Percentiles rank a stretch among this genome's conserved stretches.
Evolutionary conservation across 805 yeast species (phyloP).

Genomic region (Metschnikowia noctiluminum): DNA sequence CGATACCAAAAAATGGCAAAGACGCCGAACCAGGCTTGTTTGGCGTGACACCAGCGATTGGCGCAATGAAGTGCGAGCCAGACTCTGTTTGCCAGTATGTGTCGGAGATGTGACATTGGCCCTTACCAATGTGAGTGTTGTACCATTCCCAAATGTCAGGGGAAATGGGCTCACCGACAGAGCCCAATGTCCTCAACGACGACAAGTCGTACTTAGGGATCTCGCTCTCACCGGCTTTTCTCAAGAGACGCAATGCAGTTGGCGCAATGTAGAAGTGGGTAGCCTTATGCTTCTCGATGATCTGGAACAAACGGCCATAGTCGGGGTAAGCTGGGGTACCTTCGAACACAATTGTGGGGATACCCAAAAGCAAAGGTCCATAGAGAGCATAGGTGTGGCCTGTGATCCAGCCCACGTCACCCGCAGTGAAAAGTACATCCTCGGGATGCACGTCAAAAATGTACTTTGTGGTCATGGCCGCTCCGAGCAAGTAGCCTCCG

Average conservation of each 20-base stretch:
- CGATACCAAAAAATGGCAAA: conserved; percentile 80
- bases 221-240: conserved; percentile 67
- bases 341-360: conserved; percentile 77
- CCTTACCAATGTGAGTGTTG: conserved; percentile 65
- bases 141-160: conserved; percentile 90
- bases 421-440: conserved; percentile 79
- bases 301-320: conserved; percentile 76
- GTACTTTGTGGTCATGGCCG: conserved; percentile 69
- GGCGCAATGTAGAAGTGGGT: conserved; percentile 85
- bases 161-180: conserved; percentile 85
- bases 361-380: conserved; percentile 76
- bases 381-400: conserved; percentile 83
- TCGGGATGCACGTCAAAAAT: conserved; percentile 72
- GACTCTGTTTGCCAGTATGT: conserved; percentile 91
- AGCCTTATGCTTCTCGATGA: conserved; percentile 65
- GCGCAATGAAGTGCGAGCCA: conserved; percentile 76
- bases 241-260: conserved; percentile 72
- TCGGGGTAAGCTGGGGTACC: conserved; percentile 87
- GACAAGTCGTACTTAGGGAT: conserved; percentile 60
- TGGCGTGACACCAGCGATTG: conserved; percentile 72
- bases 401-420: conserved; percentile 90
- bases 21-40: conserved; percentile 86
- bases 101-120: conserved; percentile 69
- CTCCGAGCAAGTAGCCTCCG: conserved; percentile 75
- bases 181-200: conserved; percentile 68